Evolutionary conservation across 2,329 filamentous ascomycete genomes (phyloP).

Genomic region (Monosporascus sp.): DNA sequence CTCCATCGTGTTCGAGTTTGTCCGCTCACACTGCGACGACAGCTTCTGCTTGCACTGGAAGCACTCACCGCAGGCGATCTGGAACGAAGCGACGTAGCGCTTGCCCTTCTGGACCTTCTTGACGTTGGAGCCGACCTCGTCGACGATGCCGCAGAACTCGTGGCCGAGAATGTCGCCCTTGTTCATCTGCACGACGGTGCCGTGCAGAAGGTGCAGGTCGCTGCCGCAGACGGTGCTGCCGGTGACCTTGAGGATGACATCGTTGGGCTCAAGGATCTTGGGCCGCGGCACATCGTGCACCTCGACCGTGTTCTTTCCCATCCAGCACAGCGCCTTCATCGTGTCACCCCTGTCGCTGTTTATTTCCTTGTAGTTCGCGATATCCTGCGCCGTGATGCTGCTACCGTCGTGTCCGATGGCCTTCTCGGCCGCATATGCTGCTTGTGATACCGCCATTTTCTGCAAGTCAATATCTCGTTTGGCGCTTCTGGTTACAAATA

Average conservation of each 20-base stretch:
- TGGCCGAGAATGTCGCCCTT: constrained; percentile 64
- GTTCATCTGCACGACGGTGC: constrained; percentile 50
- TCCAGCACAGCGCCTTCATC: constrained; percentile 80
- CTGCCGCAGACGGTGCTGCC: constrained; percentile 55
- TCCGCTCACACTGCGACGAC: constrained; percentile 74
- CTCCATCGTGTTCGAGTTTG: constrained; percentile 65
- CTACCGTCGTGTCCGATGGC: constrained; percentile 62
- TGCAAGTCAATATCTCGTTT: constrained; percentile 1
- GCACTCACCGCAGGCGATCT: constrained; percentile 71
- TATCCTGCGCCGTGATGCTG: constrained; percentile 61
- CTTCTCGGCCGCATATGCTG: constrained; percentile 63
- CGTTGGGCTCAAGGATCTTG: constrained; percentile 63
- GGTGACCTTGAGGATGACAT: constrained; percentile 77
- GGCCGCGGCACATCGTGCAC: constrained; percentile 65
- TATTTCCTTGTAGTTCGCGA: constrained; percentile 49
- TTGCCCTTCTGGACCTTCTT: constrained; percentile 52
- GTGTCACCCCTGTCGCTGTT: constrained; percentile 47
- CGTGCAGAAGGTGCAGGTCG: constrained; percentile 53
- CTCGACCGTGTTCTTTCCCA: constrained; percentile 73
- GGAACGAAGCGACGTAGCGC: constrained; percentile 79
- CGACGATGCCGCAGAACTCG: constrained; percentile 53
- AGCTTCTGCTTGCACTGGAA: constrained; percentile 75
- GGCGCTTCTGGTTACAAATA: background rate
- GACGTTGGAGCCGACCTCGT: constrained; percentile 49
- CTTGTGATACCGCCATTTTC: constrained; percentile 57